Conservation (phyloP, 2,329 filamentous ascomycete genomes). For the Metarhizium sp. region DNA sequence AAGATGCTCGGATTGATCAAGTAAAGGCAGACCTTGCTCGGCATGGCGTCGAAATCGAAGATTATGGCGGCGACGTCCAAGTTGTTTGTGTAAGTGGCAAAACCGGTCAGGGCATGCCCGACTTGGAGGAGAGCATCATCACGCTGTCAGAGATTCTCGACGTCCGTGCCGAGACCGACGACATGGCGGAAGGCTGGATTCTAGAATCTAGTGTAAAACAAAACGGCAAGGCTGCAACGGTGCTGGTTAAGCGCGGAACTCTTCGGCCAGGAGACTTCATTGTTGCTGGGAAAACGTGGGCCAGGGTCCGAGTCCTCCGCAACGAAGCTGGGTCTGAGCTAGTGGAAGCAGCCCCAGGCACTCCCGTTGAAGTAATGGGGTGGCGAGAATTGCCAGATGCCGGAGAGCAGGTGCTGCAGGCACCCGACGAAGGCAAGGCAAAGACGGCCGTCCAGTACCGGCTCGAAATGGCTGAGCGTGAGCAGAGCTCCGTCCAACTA, state of each 20-base stretch:
- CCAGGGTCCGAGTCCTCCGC: conserved; percentile 70
- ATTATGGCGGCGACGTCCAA: conserved; percentile 90
- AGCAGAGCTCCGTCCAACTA: conserved; percentile 70
- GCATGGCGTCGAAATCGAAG: conserved; percentile 84
- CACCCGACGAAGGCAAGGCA: conserved; percentile 66
- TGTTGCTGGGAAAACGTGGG: conserved; percentile 82
- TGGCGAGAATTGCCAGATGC: conserved; percentile 78
- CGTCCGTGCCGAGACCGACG: conserved; percentile 68
- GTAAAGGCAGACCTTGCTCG: conserved; percentile 82
- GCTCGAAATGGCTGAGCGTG: conserved; percentile 58
- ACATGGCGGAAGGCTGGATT: conserved; percentile 84
- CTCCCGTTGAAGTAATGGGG: conserved; percentile 86
- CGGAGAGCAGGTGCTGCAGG: conserved; percentile 81
- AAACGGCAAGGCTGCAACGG: conserved; percentile 75
- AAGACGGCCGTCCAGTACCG: conserved; percentile 72
- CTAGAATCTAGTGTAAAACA: conserved; percentile 85
- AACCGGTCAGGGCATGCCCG: conserved; percentile 83
- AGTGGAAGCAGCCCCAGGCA: conserved; percentile 70
- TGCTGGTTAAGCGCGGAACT: conserved; percentile 82
- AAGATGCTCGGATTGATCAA: conserved; percentile 66
- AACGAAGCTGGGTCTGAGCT: conserved; percentile 76
- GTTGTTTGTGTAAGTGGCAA: conserved; percentile 87
- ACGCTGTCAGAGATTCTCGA: conserved; percentile 85
- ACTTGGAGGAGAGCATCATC: conserved; percentile 83
- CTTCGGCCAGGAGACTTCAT: conserved; percentile 72